Conservation (phyloP, 2,329 filamentous ascomycete genomes). For the Leptographium procerum region DNA sequence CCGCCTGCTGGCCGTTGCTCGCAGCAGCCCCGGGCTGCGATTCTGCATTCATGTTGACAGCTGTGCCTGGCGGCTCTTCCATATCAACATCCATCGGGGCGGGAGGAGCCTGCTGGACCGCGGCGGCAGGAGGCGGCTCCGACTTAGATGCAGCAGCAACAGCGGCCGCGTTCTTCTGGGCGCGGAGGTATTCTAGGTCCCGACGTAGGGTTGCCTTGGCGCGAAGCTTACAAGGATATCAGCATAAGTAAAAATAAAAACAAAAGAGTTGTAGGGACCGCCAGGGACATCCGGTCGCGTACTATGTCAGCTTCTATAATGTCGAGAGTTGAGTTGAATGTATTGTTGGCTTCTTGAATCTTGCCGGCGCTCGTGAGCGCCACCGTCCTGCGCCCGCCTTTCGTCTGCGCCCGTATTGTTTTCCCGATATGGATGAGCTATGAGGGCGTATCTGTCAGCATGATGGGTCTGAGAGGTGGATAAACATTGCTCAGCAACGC, state of each 20-base stretch:
- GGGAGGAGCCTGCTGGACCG: conserved; percentile 12
- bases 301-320: conserved; percentile 48
- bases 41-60: conserved; percentile 24
- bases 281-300: conserved; percentile 13
- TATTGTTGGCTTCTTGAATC: conserved; percentile 33
- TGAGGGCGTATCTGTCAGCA: background rate
- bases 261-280: background rate
- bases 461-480: background rate
- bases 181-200: conserved; percentile 35
- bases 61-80: conserved; percentile 11
- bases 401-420: conserved; percentile 36
- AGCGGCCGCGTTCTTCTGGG: conserved; percentile 17
- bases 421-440: conserved; percentile 50
- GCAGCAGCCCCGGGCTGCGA: conserved; percentile 13
- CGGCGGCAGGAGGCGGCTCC: conserved; percentile 2
- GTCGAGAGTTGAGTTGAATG: conserved; percentile 42
- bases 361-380: conserved; percentile 26
- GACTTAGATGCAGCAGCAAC: background rate
- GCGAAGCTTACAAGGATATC: conserved; percentile 22
- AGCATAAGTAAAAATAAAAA: background rate
- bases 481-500: conserved; percentile 17
- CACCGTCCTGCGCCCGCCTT: conserved; percentile 30
- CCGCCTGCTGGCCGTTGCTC: background rate
- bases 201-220: conserved; percentile 45
- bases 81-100: conserved; percentile 21